Percentiles rank a stretch among this genome's conserved stretches.
phyloP scores from a whole-genome alignment of 2,329 filamentous ascomycete genomes.

The Cladobotryum protrusum region DNA sequence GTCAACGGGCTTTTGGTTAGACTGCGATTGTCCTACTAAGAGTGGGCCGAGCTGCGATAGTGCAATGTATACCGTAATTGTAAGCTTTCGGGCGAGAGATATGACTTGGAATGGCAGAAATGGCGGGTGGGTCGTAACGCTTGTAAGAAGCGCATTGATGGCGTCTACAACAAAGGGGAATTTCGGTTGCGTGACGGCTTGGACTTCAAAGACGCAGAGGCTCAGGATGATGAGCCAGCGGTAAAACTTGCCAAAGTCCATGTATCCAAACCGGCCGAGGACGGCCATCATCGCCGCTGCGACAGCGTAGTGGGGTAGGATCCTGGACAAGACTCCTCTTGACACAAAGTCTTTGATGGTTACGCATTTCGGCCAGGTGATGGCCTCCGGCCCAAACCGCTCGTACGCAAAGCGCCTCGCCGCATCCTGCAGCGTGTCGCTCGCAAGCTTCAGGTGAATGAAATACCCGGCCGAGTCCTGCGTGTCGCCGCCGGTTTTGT shows the following conservation, averaged over 20 bases:
- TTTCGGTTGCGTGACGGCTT: constrained; percentile 48
- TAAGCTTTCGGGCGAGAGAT: constrained; percentile 65
- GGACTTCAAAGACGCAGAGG: constrained; percentile 52
- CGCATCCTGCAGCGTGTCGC: constrained; percentile 75
- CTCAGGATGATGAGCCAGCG: constrained; percentile 53
- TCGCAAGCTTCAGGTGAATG: constrained; percentile 74
- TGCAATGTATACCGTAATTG: constrained; percentile 75
- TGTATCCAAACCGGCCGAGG: constrained; percentile 58
- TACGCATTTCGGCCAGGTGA: constrained; percentile 58
- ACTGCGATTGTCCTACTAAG: constrained; percentile 37
- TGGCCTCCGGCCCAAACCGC: constrained; percentile 70
- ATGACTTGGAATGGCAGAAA: constrained; percentile 84
- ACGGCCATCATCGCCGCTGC: constrained; percentile 54
- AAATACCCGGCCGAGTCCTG: constrained; percentile 48
- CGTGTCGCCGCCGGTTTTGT: constrained; percentile 56
- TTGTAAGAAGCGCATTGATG: constrained; percentile 39
- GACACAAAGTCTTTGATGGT: constrained; percentile 69
- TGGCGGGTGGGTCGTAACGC: constrained; percentile 43
- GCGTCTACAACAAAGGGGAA: constrained; percentile 41
- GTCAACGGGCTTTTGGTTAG: constrained; percentile 24
- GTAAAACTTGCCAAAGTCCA: constrained; percentile 61
- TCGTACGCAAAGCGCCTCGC: constrained; percentile 82
- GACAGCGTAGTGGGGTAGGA: constrained; percentile 55
- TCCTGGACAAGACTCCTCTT: constrained; percentile 52
- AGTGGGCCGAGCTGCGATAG: constrained; percentile 74